These are phyloP conservation scores for Rhodotorula sp. DNA, from an alignment of 1,284 basidiomycete species.

Conservation along the genomic window DNA sequence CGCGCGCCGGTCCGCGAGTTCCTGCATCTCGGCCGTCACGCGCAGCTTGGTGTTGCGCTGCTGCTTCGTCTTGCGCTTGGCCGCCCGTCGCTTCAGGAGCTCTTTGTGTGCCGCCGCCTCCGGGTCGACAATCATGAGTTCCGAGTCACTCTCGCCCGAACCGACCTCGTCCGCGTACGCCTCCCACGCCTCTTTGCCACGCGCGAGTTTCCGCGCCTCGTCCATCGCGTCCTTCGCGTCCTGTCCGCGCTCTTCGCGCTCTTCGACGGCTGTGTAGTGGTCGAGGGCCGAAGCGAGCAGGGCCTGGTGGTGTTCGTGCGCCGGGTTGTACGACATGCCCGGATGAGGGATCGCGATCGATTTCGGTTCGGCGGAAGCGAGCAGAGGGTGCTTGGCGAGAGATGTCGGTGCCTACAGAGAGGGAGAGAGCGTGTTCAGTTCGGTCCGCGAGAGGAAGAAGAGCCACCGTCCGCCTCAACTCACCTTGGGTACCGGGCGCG, in stretches of 20 bases:
- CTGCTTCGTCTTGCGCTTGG: conserved; percentile 63
- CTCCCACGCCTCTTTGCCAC: conserved; percentile 50
- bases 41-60: conserved; percentile 60
- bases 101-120: conserved; percentile 46
- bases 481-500: conserved; percentile 28
- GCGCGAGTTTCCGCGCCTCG: conserved; percentile 52
- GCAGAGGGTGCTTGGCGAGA: conserved; percentile 37
- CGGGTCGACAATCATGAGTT: conserved; percentile 47
- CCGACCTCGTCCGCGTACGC: conserved; percentile 55
- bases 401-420: conserved; percentile 28
- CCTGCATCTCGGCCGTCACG: conserved; percentile 54
- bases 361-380: conserved; percentile 48
- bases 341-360: conserved; percentile 75
- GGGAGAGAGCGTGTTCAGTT: not conserved
- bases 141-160: conserved; percentile 50
- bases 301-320: conserved; percentile 69
- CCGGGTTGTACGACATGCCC: conserved; percentile 93
- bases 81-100: conserved; percentile 54
- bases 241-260: conserved; percentile 63
- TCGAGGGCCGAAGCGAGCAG: conserved; percentile 66
- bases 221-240: conserved; percentile 60
- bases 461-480: not conserved
- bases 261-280: conserved; percentile 52
- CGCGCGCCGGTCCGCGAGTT: conserved; percentile 50
- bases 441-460: no score